Base-by-base conservation (phyloP, 768 basidiomycete species). In the Lentinus tigrinus region DNA sequence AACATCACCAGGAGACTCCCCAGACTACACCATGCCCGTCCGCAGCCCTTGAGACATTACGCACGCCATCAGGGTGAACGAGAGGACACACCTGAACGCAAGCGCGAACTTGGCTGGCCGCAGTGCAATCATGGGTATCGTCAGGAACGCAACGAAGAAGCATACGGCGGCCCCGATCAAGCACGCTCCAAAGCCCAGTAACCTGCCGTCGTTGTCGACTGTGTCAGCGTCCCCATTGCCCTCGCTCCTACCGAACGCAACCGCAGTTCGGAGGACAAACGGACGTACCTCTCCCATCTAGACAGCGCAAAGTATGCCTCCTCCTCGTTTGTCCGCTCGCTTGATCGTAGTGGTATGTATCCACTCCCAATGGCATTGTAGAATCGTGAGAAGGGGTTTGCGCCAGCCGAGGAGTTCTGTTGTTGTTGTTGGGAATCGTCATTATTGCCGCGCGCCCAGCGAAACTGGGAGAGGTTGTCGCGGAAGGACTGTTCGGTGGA, bases 1-100 rank as follows among this genome's bases (percentile, higher is more conserved):
- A 92, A 87, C 96, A 99, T 98, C 71, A 98, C 95, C 28, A 99
- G 83, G 58, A 94, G 74, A 63, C 91, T 93, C 37, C 95, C 95
- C 55, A 96, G 75, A 68, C 92, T 93, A 67, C 21, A 43, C 56
- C 42, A 36, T 42, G 17, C 47, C 54, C 51, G 7, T n/a, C 40
- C 21, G 2, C 10, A 10, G 11, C 4, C 9, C 39, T 23, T 44
- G 43, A 44, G 43, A n/a, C 7, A 11, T 21, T 19, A 13, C 43
- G n/a, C n/a, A 23, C 43, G 23, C n/a, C 9, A 16, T 11, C 31
- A 31, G 7, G 31, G 11, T 31, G 28, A 40, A 47, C 6, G 9
- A 23, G 17, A 24, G 28, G 28, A 43, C 72, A 42, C 67, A 87
- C 82, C 91, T 93, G 73, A 95, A 93, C 1, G 93, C 83, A 40